These are phyloP conservation scores for Orobanche coerulescens DNA, from an alignment of 257 asterid species.

Conservation along the genomic window DNA sequence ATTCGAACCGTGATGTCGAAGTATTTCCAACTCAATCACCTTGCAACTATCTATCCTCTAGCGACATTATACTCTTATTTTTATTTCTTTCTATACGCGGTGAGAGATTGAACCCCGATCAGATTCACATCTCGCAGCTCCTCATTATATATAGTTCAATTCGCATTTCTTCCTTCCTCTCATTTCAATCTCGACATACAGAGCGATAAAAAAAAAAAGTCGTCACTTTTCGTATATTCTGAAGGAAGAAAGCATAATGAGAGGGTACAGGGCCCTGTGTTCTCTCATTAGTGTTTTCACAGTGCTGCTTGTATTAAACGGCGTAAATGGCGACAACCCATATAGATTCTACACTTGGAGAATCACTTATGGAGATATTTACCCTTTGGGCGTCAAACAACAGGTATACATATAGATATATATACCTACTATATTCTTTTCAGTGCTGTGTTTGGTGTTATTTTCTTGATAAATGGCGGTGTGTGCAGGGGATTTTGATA, in stretches of 20 bases:
- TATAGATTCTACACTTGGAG: conserved; percentile 79
- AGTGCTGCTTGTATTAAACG: conserved; percentile 24
- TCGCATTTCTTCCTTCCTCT: neutral
- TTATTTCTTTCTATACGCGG: conserved; percentile 10
- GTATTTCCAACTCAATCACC: no score
- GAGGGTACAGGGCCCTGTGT: conserved; percentile 27
- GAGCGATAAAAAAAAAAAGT: conserved; percentile 19
- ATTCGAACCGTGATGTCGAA: no score
- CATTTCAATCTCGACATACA: neutral
- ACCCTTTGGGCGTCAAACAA: conserved; percentile 79
- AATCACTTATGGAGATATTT: conserved; percentile 69
- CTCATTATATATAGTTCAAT: neutral
- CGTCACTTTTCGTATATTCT: conserved; percentile 15
- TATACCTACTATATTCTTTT: neutral
- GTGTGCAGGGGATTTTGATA: conserved; percentile 79
- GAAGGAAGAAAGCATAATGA: conserved; percentile 24
- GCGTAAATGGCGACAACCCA: conserved; percentile 68
- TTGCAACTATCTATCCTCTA: no score
- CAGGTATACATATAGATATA: no score
- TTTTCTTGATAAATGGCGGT: conserved; percentile 19
- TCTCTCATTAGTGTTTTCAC: conserved; percentile 24
- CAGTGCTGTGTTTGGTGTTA: neutral
- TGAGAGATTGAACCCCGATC: neutral
- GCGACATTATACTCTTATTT: no score
- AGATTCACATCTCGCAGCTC: neutral